Conservation (phyloP, 768 basidiomycete genomes). For the Collybia sordida region DNA sequence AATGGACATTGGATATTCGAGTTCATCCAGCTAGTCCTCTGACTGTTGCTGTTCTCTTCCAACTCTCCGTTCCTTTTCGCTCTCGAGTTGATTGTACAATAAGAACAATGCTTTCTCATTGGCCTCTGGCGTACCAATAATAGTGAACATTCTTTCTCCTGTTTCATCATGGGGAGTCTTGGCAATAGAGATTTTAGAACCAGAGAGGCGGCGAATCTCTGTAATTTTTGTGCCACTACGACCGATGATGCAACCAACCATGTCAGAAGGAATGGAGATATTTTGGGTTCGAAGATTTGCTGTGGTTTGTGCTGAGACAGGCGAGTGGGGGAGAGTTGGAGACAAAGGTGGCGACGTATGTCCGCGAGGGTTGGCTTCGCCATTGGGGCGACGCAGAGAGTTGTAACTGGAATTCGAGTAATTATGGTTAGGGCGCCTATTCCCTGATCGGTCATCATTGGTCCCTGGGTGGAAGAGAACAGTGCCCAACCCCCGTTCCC, state of each 20-base stretch:
- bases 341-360: conserved; percentile 51
- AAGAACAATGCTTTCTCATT: conserved; percentile 98
- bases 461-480: conserved; percentile 94
- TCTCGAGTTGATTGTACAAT: conserved; percentile 95
- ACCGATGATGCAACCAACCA: conserved; percentile 97
- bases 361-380: conserved; percentile 46
- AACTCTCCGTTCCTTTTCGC: conserved; percentile 92
- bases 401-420: conserved; percentile 43
- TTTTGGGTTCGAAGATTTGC: conserved; percentile 96
- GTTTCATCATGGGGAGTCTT: conserved; percentile 99
- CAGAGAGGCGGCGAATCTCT: conserved; percentile 96
- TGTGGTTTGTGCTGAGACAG: conserved; percentile 53
- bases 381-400: conserved; percentile 62
- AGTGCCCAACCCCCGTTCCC: conserved; percentile 92
- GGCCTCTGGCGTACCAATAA: conserved; percentile 92
- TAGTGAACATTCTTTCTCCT: conserved; percentile 99
- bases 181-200: conserved; percentile 97
- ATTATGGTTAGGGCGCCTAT: conserved; percentile 53
- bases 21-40: conserved; percentile 42
- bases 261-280: conserved; percentile 98
- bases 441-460: conserved; percentile 64
- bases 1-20: not conserved
- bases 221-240: conserved; percentile 98
- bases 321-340: conserved; percentile 42
- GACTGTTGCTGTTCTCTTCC: conserved; percentile 82